A percentile compares a stretch with the other conserved stretches of the same genome.
Conservation (phyloP, 2,329 filamentous ascomycete genomes). For the Phialocephala sp. region DNA sequence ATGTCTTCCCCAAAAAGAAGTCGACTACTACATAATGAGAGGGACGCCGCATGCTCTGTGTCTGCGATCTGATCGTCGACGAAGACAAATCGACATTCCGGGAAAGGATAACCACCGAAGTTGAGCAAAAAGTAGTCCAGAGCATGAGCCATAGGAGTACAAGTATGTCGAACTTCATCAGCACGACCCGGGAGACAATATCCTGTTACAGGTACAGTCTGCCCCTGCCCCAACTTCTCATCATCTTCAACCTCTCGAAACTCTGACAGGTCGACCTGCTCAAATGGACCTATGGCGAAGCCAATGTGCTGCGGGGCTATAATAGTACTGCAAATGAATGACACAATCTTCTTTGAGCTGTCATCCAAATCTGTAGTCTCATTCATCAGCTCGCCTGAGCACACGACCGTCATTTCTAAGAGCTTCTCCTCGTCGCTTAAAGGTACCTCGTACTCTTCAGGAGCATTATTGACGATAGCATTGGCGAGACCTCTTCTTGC, state of each 20-base stretch:
- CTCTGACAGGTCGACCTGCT: conserved; percentile 87
- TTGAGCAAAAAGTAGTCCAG: conserved; percentile 91
- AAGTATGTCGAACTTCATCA: conserved; percentile 85
- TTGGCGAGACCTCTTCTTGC: conserved; percentile 46
- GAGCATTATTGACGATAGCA: conserved; percentile 17
- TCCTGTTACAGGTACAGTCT: conserved; percentile 85
- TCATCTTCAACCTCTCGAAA: conserved; percentile 91
- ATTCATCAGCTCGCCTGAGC: conserved; percentile 86
- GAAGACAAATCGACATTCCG: conserved; percentile 91
- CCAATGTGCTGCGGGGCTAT: conserved; percentile 89
- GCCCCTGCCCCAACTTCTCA: conserved; percentile 79
- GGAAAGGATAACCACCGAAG: conserved; percentile 89
- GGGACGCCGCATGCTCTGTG: conserved; percentile 76
- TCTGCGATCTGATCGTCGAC: conserved; percentile 86
- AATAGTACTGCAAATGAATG: conserved; percentile 77
- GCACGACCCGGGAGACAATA: conserved; percentile 87
- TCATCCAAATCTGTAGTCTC: conserved; percentile 80
- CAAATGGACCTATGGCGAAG: conserved; percentile 93
- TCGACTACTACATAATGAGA: conserved; percentile 86
- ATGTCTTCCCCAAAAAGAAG: conserved; percentile 85
- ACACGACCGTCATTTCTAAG: conserved; percentile 87
- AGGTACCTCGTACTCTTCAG: conserved; percentile 44
- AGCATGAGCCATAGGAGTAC: conserved; percentile 80
- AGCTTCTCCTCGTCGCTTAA: conserved; percentile 81
- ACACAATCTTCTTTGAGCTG: conserved; percentile 83